Conservation (phyloP, 2,329 filamentous ascomycete species). For the Trichophyton equinum region DNA sequence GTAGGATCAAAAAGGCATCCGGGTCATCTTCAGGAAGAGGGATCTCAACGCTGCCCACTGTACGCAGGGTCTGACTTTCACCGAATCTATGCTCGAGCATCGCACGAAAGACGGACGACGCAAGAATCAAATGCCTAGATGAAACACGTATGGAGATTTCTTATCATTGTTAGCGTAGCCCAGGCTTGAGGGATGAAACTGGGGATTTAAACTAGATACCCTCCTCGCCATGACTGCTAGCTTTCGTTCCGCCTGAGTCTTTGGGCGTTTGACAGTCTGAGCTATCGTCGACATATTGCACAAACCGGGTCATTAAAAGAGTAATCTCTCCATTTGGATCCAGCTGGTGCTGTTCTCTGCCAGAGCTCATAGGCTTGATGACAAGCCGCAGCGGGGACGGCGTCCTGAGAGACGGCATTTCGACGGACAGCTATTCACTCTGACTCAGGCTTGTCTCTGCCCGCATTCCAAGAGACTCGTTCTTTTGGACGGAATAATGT, state of each 20-base stretch:
- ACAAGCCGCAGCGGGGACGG: conserved; percentile 3
- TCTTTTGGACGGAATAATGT: background rate
- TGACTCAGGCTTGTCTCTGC: background rate
- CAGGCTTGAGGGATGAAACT: no score
- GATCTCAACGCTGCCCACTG: conserved; percentile 12
- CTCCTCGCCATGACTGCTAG: conserved; percentile 10
- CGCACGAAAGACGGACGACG: conserved; percentile 14
- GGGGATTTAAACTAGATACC: conserved; percentile 4
- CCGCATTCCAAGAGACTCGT: background rate
- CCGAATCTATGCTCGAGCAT: conserved; percentile 14
- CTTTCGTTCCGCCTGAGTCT: background rate
- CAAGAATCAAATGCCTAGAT: conserved; percentile 14
- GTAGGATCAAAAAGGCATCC: conserved; percentile 18
- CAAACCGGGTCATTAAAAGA: conserved; percentile 11
- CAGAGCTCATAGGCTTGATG: conserved; percentile 1
- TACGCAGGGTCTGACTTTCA: conserved; percentile 10
- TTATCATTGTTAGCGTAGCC: conserved; percentile 3
- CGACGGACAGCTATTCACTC: background rate
- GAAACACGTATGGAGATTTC: conserved; percentile 13
- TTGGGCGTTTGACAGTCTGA: background rate
- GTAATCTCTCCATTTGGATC: conserved; percentile 14
- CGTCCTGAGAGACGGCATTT: conserved; percentile 7
- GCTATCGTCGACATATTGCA: conserved; percentile 9
- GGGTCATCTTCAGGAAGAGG: conserved; percentile 23
- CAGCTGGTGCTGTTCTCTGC: conserved; percentile 8